phyloP scores from a whole-genome alignment of 306 rosid genomes.

The Begonia peltatifolia region DNA sequence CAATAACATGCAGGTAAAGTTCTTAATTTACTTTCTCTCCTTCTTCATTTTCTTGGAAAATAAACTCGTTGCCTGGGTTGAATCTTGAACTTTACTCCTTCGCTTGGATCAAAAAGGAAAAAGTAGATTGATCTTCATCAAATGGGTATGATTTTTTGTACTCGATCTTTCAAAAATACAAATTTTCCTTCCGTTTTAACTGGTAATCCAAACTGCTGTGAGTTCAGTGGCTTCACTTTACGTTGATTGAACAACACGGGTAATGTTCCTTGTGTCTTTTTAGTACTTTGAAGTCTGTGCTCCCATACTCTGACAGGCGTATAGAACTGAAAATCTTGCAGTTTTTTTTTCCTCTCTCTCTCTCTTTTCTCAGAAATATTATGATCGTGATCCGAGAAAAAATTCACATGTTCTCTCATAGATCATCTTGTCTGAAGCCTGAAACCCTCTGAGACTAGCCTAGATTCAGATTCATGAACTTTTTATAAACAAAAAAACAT shows the following conservation, averaged over 20 bases:
- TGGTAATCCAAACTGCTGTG: not conserved
- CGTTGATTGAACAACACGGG: conserved; percentile 47
- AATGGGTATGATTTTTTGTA: no score
- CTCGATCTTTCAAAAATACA: no score
- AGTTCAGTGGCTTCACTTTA: conserved; percentile 12
- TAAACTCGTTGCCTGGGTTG: conserved; percentile 23
- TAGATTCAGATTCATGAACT: no score
- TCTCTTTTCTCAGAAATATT: not conserved
- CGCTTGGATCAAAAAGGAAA: conserved; percentile 18
- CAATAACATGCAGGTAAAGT: conserved; percentile 92
- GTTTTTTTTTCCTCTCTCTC: not conserved
- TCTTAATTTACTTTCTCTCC: not conserved
- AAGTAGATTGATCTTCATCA: no score
- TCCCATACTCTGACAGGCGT: not conserved
- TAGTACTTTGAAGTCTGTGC: not conserved
- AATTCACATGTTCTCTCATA: no score
- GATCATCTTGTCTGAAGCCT: no score
- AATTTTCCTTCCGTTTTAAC: no score
- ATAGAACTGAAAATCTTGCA: not conserved
- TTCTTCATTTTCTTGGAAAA: conserved; percentile 5
- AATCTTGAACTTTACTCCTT: conserved; percentile 26
- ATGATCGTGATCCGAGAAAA: not conserved
- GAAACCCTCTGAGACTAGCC: no score
- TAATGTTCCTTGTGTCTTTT: conserved; percentile 1
- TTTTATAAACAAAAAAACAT: no score